These are phyloP conservation scores for Blumeria hordei DNA, from an alignment of 2,329 filamentous ascomycete genomes.

Conservation along the genomic window DNA sequence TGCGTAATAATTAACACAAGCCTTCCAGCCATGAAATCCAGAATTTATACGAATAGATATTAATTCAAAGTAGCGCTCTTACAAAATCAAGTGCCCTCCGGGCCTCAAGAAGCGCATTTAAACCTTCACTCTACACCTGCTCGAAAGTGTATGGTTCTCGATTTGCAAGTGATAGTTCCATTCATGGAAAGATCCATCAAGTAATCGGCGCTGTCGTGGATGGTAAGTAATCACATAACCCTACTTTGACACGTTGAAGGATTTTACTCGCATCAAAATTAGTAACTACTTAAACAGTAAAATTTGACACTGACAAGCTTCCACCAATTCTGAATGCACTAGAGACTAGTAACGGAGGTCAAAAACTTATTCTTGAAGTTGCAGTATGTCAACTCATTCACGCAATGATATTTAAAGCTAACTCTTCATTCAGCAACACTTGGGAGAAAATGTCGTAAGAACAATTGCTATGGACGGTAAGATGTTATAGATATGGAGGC, in stretches of 20 bases:
- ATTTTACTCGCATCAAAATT: slow-evolving; percentile 5
- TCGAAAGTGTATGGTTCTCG: slow-evolving; percentile 24
- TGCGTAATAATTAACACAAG: slow-evolving; percentile 21
- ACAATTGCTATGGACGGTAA: slow-evolving; percentile 99
- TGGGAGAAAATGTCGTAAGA: slow-evolving; percentile 96
- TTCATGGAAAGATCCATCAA: slow-evolving; percentile 47
- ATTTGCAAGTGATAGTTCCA: slow-evolving; percentile 30
- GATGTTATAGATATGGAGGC: slow-evolving; percentile 13
- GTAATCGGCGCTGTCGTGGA: slow-evolving; percentile 99
- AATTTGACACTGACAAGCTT: slow-evolving; percentile 86
- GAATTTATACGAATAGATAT: background rate
- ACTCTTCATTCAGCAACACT: slow-evolving; percentile 58
- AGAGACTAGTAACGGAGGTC: slow-evolving; percentile 68
- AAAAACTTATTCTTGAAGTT: slow-evolving; percentile 93
- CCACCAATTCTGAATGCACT: slow-evolving; percentile 95
- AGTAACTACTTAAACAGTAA: slow-evolving; percentile 33
- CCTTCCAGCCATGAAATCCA: background rate
- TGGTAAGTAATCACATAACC: slow-evolving; percentile 38
- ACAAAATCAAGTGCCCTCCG: slow-evolving; percentile 33
- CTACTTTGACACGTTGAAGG: slow-evolving; percentile 9
- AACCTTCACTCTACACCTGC: slow-evolving; percentile 30
- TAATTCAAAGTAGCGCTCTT: slow-evolving; percentile 30
- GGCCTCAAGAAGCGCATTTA: slow-evolving; percentile 32
- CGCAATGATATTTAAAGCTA: slow-evolving; percentile 12
- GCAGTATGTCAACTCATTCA: slow-evolving; percentile 37